Evolutionary conservation across 2,329 filamentous ascomycete species (phyloP), one percentile per base, ranked within the genome.

Genomic region (Calonectria ilicicola): DNA sequence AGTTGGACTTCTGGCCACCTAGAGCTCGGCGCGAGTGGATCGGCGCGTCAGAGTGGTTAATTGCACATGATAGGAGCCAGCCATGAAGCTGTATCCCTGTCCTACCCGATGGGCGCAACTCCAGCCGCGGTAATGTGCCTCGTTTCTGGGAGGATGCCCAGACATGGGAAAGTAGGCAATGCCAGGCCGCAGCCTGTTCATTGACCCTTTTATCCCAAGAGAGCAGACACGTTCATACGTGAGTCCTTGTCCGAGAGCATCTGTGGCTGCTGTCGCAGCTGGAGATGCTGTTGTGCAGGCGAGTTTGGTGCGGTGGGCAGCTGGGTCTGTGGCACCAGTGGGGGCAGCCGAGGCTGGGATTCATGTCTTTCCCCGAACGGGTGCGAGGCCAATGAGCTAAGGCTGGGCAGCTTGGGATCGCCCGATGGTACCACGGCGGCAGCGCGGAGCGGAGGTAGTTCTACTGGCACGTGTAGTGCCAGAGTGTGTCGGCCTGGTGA

Each of bases 401-500:
- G 69, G 38, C 81, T 78, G 6, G 83, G 83, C 7, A 84, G 80
- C 42, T 74, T 81, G 17, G 75, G 70, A 15, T 78, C 75, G n/a
- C 15, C 60, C 29, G 40, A 35, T 19, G 35, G 17, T n/a, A 49
- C 29, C 66, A 53, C 29, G 19, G 62, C 46, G 17, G 58, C 46
- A 17, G 21, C 62, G 49, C 76, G 79, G 3, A 84, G 79, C 0
- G 82, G 83, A 35, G 87, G 86, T n/a, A 89, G 80, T 68, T 86
- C 85, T 46, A 87, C 80, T 1, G 84, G 84, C 14, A 83, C 79
- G 83, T 82, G 68, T 84, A 79, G 65, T 81, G 63, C 83, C 70
- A 75, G 80, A 85, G 78, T 70, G 44, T 74, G 80, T 80, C 85
- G 79, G 19, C 80, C 19, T n/a, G 91, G 90, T 14, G 92, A 93